A percentile compares a stretch with the other conserved stretches of the same genome.
Evolutionary conservation across 352 stramenopile species (phyloP).

Genomic region (Phytophthora multivora): DNA sequence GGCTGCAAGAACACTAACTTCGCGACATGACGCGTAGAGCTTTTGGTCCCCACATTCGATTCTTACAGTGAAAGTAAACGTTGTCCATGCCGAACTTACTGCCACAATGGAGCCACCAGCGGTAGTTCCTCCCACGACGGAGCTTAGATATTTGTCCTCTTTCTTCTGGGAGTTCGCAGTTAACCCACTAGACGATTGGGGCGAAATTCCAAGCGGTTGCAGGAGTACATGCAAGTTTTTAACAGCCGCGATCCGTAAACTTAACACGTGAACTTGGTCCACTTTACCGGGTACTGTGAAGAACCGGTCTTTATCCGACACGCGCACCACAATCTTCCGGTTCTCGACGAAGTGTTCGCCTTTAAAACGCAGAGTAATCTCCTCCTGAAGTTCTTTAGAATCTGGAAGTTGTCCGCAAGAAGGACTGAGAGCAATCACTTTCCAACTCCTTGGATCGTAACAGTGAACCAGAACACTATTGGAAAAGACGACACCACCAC

Average conservation of each 20-base stretch:
- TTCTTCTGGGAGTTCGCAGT: conserved; percentile 22
- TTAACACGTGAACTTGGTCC: conserved; percentile 55
- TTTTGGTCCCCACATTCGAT: conserved; percentile 55
- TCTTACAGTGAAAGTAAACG: conserved; percentile 53
- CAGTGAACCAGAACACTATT: conserved; percentile 72
- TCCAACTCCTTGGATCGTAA: conserved; percentile 68
- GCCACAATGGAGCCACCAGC: conserved; percentile 13
- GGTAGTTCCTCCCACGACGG: conserved; percentile 10
- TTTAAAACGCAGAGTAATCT: conserved; percentile 43
- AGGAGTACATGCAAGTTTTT: conserved; percentile 52
- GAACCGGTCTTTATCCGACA: conserved; percentile 54
- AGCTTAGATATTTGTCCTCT: conserved; percentile 32
- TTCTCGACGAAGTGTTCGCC: conserved; percentile 77
- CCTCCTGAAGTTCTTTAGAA: conserved; percentile 8
- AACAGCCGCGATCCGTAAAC: conserved; percentile 53
- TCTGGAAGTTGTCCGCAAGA: conserved; percentile 47
- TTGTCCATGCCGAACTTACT: conserved; percentile 16
- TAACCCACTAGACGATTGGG: conserved; percentile 1
- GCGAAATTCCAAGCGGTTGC: conserved; percentile 26
- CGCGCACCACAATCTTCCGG: conserved; percentile 56
- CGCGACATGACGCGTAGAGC: conserved; percentile 51
- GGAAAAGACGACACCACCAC: conserved; percentile 61
- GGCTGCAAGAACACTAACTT: conserved; percentile 42
- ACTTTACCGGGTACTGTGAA: conserved; percentile 38
- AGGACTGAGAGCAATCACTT: conserved; percentile 45